These are phyloP conservation scores for Alternaria conjuncta DNA, from an alignment of 2,329 filamentous ascomycete species.

Conservation along the genomic window DNA sequence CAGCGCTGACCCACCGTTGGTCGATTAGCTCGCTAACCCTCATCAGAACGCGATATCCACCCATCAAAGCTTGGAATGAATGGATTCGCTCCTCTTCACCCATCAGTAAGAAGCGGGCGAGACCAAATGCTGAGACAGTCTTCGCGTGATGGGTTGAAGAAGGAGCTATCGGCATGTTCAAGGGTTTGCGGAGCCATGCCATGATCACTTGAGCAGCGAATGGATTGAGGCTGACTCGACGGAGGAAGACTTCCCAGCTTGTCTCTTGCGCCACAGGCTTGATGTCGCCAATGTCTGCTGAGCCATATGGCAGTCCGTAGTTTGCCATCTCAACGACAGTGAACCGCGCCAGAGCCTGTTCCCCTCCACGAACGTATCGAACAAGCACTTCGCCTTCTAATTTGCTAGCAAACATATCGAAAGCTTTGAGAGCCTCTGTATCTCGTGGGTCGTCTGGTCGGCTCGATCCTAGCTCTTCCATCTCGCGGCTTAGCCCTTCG, in stretches of 20 bases:
- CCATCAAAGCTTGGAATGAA: slow-evolving; percentile 61
- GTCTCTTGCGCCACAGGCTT: slow-evolving; percentile 65
- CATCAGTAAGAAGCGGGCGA: slow-evolving; percentile 67
- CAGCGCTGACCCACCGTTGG: slow-evolving; percentile 54
- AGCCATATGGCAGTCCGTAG: slow-evolving; percentile 44
- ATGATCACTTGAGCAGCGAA: slow-evolving; percentile 74
- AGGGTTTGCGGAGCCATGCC: slow-evolving; percentile 39
- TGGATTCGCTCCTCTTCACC: slow-evolving; percentile 54
- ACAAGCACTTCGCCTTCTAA: slow-evolving; percentile 49
- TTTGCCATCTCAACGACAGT: slow-evolving; percentile 38
- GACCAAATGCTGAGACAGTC: slow-evolving; percentile 43
- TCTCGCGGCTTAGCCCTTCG: slow-evolving; percentile 41
- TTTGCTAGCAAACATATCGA: slow-evolving; percentile 57
- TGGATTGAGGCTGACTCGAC: slow-evolving; percentile 70
- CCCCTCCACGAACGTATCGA: slow-evolving; percentile 52
- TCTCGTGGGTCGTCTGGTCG: slow-evolving; percentile 50
- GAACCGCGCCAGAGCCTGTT: slow-evolving; percentile 45
- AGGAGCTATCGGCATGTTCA: slow-evolving; percentile 12
- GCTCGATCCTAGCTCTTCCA: slow-evolving; percentile 26
- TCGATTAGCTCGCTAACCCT: slow-evolving; percentile 62
- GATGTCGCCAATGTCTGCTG: slow-evolving; percentile 35
- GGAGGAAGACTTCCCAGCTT: slow-evolving; percentile 71
- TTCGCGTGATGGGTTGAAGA: background rate
- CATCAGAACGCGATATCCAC: slow-evolving; percentile 61
- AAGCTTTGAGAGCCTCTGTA: slow-evolving; percentile 54